Percentiles rank a stretch among this genome's conserved stretches.
These are phyloP conservation scores for Coemansia sp. DNA, from an alignment of 192 early-diverging fungal species.

Conservation along the genomic window DNA sequence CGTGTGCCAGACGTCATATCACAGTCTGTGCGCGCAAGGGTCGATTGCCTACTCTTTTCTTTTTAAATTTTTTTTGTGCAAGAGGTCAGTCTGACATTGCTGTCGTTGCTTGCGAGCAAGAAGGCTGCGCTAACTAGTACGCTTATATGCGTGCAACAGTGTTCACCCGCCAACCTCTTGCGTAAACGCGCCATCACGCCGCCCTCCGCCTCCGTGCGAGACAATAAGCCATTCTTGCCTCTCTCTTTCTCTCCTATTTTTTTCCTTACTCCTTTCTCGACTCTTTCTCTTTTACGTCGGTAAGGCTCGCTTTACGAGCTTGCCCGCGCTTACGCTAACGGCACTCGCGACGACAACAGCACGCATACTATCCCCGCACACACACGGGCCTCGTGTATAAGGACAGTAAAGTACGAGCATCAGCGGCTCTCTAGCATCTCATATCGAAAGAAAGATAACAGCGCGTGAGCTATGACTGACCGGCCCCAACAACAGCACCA, in stretches of 20 bases:
- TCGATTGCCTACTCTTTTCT: background rate
- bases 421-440: constrained; percentile 4
- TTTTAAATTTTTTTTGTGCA: background rate
- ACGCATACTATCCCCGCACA: background rate
- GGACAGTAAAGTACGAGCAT: background rate
- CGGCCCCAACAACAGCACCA: background rate
- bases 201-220: background rate
- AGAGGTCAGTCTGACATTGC: too few species aligned
- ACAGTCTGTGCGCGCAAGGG: background rate
- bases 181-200: background rate
- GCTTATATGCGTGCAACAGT: background rate
- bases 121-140: background rate
- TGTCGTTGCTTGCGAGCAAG: background rate
- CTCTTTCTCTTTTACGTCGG: background rate
- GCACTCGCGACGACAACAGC: background rate
- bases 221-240: background rate
- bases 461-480: constrained; percentile 20
- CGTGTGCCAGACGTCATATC: constrained; percentile 2
- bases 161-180: background rate
- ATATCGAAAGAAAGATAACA: background rate
- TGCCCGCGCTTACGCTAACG: background rate
- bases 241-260: background rate
- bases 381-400: background rate
- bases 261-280: background rate
- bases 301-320: background rate